Evolutionary conservation across 805 yeast genomes (phyloP), one percentile per base, ranked within the genome.

Genomic region (Starmerella scarabaei): DNA sequence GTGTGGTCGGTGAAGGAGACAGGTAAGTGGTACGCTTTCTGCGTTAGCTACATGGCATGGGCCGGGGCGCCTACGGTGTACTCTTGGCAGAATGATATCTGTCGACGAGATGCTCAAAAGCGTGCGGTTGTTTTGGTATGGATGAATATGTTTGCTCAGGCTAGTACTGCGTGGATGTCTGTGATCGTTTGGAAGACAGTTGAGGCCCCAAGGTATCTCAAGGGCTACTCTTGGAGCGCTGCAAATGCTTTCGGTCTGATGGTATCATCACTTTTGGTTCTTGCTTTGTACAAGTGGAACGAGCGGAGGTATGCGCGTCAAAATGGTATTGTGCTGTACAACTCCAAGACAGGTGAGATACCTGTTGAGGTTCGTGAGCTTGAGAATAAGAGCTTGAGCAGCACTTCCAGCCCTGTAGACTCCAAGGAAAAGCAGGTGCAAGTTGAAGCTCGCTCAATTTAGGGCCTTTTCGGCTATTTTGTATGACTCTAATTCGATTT

Each of bases 1-100:
- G 68, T 65, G 8, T 74, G 80, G 79, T 35, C 67, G 35, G 71
- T 74, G 7, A 64, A 69, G 2, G 71, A 70, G 47, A 49, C 64
- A 7, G 74, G 73, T 4, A 73, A 71, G 50, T 72, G 77, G 76
- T 73, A 71, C 58, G 80, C 75, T 1, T 74, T 65, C 57, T 64
- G 71, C 50, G 54, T 72, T 30, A 74, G 69, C 44, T 73, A 71
- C 53, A 65, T 68, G 41, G 76, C 75, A 6, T 68, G 75, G 71
- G 73, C 77, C 9, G 69, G 68, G 67, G 76, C 79, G 1, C 73
- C 78, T 0, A 73, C 70, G 1, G 54, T 72, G 14, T 74, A 73
- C 52, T 65, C 73, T 15, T 73, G 77, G 76, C 68, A 67, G 38
- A 71, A 71, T 47, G 77, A 71, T 54, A 72, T 73, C 29, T 68